These are phyloP conservation scores for Trametes hirsuta DNA, from an alignment of 1,284 basidiomycete species.

Conservation along the genomic window DNA sequence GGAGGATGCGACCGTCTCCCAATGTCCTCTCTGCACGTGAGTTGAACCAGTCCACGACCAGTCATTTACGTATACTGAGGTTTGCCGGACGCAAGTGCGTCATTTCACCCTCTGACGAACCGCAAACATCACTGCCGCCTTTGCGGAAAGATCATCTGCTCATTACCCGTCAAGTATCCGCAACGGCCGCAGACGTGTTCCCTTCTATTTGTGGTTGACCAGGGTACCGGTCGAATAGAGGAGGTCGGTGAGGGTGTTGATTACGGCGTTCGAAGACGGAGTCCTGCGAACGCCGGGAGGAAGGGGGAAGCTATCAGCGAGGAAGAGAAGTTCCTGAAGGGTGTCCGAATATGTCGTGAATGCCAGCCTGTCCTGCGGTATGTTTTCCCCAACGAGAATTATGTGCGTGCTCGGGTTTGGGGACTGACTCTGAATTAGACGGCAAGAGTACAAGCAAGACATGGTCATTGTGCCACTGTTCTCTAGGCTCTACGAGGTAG, in stretches of 20 bases:
- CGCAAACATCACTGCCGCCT: conserved; percentile 97
- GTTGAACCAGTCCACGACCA: conserved; percentile 34
- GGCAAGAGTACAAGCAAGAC: conserved; percentile 81
- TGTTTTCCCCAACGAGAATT: neutral
- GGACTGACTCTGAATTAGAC: conserved; percentile 44
- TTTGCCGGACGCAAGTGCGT: conserved; percentile 49
- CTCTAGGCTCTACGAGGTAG: conserved; percentile 71
- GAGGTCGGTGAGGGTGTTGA: conserved; percentile 88
- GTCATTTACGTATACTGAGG: neutral
- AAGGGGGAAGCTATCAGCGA: conserved; percentile 52
- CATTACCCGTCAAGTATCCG: conserved; percentile 79
- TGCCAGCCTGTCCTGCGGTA: conserved; percentile 82
- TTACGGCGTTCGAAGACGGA: conserved; percentile 69
- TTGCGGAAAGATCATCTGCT: conserved; percentile 92
- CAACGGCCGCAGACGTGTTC: conserved; percentile 75
- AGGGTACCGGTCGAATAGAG: conserved; percentile 74
- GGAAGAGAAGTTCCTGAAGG: conserved; percentile 81
- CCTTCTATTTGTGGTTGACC: conserved; percentile 79
- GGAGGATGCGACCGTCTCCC: conserved; percentile 74
- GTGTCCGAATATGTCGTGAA: conserved; percentile 81
- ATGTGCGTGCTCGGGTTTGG: neutral
- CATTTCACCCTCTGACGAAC: conserved; percentile 89
- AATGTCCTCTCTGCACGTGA: conserved; percentile 87
- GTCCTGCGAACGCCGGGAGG: conserved; percentile 32
- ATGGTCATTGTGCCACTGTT: conserved; percentile 65